Evolutionary conservation across 2,329 filamentous ascomycete species (phyloP).

Genomic region (Beauveria medogensis): DNA sequence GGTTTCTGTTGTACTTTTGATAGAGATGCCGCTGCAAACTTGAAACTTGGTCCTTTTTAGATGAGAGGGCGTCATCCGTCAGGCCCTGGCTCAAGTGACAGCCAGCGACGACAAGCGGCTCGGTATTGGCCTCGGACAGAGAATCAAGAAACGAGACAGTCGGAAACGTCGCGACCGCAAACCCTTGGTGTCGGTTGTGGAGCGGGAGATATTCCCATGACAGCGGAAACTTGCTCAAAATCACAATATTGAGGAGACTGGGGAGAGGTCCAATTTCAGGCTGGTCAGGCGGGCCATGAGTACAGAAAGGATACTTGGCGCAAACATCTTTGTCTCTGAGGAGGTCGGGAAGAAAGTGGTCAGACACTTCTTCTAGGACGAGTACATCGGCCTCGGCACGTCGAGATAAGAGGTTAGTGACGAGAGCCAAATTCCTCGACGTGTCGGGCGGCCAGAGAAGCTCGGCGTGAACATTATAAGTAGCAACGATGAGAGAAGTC

Average conservation of each 20-base stretch:
- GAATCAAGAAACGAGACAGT: constrained; percentile 18
- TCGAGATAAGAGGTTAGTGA: constrained; percentile 35
- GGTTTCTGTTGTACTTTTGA: constrained; percentile 30
- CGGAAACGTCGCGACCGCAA: constrained; percentile 39
- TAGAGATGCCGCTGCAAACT: constrained; percentile 39
- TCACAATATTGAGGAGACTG: constrained; percentile 52
- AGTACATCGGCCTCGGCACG: constrained; percentile 38
- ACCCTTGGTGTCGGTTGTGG: constrained; percentile 48
- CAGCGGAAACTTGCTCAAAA: constrained; percentile 49
- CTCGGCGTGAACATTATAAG: constrained; percentile 47
- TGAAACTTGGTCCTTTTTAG: constrained; percentile 49
- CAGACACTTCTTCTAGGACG: constrained; percentile 56
- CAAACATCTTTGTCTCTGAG: constrained; percentile 39
- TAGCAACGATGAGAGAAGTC: constrained; percentile 32
- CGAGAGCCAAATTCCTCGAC: constrained; percentile 33
- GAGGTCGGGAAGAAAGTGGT: constrained; percentile 51
- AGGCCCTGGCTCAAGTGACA: constrained; percentile 56
- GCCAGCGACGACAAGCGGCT: constrained; percentile 39
- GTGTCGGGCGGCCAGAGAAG: constrained; percentile 37
- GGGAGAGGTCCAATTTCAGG: constrained; percentile 45
- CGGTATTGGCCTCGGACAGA: constrained; percentile 29
- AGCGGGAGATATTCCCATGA: constrained; percentile 48
- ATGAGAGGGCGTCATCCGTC: constrained; percentile 46
- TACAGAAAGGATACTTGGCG: constrained; percentile 44
- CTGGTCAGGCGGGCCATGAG: constrained; percentile 48